Percentiles rank a stretch among this genome's conserved stretches.
phyloP scores from a whole-genome alignment of 352 stramenopile genomes.

The Phytopythium ostracodes region DNA sequence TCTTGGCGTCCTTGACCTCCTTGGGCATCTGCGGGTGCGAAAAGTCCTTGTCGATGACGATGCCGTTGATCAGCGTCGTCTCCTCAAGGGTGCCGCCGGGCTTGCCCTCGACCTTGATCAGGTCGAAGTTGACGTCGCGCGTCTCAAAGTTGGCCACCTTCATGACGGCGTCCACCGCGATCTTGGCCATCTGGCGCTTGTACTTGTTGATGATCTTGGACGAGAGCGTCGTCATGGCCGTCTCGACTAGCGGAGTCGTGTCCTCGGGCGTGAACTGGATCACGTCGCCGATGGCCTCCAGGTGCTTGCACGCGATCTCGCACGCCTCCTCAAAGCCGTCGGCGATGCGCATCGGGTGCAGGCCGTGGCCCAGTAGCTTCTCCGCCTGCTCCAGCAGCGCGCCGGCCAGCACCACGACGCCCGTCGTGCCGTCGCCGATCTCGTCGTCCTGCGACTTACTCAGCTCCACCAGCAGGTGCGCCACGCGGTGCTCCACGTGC shows the following conservation, averaged over 20 bases:
- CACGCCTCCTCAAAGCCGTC: conserved; percentile 98
- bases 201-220: conserved; percentile 99
- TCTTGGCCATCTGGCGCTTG: conserved; percentile 99
- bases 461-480: conserved; percentile 98
- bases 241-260: conserved; percentile 93
- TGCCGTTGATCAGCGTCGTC: conserved; percentile 97
- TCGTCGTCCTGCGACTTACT: conserved; percentile 99
- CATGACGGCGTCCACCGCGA: conserved; percentile 97
- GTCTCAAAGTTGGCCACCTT: conserved; percentile 98
- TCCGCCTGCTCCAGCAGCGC: conserved; percentile 97
- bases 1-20: conserved; percentile 95
- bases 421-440: conserved; percentile 99
- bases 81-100: conserved; percentile 96
- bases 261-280: conserved; percentile 97
- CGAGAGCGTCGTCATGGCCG: conserved; percentile 97
- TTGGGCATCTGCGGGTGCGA: conserved; percentile 99
- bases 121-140: conserved; percentile 99
- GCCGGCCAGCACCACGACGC: conserved; percentile 98
- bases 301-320: conserved; percentile 93
- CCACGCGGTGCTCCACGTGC: conserved; percentile 98
- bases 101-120: conserved; percentile 99
- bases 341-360: conserved; percentile 98
- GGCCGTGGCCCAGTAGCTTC: conserved; percentile 94
- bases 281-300: conserved; percentile 94
- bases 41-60: conserved; percentile 99